Conservation (phyloP, 257 asterid species). For the Cynanchum wilfordii region DNA sequence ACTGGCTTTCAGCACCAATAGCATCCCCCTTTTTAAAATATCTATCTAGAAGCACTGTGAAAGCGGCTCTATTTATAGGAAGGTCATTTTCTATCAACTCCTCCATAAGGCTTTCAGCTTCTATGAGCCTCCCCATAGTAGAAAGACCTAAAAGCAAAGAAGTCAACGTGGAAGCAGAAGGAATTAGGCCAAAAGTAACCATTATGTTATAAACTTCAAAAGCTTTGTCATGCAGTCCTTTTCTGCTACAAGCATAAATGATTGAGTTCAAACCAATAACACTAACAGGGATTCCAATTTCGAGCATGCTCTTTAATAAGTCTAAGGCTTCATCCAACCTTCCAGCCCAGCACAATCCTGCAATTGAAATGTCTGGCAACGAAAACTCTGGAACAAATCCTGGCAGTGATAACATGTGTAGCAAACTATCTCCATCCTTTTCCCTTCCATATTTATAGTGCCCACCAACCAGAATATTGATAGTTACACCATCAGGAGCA, state of each 20-base stretch:
- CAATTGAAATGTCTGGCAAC: conserved; percentile 48
- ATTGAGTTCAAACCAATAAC: conserved; percentile 68
- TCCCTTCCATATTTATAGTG: conserved; percentile 68
- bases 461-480: conserved; percentile 74
- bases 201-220: conserved; percentile 61
- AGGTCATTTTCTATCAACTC: conserved; percentile 63
- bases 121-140: conserved; percentile 54
- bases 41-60: conserved; percentile 75
- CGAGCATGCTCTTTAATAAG: conserved; percentile 57
- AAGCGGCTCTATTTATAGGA: conserved; percentile 55
- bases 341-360: conserved; percentile 77
- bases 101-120: conserved; percentile 54
- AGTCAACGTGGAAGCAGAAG: conserved; percentile 73
- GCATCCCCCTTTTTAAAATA: conserved; percentile 67
- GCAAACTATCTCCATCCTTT: conserved; percentile 40
- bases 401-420: conserved; percentile 42
- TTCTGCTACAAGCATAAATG: conserved; percentile 69
- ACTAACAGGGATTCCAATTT: conserved; percentile 65
- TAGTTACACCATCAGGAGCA: conserved; percentile 67
- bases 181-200: conserved; percentile 57
- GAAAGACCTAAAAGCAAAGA: conserved; percentile 71
- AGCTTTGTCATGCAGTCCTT: conserved; percentile 56
- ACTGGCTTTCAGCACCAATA: conserved; percentile 55
- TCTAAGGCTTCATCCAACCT: conserved; percentile 66
- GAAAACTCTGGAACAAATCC: conserved; percentile 40